Base-by-base conservation (phyloP, 768 basidiomycete genomes). In the Filobasidium floriforme region DNA sequence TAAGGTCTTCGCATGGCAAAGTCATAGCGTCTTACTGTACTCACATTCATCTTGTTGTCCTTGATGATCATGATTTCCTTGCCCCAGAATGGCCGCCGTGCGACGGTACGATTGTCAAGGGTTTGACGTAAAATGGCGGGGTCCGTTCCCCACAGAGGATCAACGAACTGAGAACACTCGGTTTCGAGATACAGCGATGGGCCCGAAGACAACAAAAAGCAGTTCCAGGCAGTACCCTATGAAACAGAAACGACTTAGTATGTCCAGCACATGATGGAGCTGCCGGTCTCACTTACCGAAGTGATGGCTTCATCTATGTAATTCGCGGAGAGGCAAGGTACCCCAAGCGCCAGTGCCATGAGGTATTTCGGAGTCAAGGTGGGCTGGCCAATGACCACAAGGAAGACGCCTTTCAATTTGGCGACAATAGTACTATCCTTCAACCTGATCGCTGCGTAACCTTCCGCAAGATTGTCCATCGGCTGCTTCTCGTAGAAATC, bases 261-360 rank as follows among this genome's bases (percentile, higher is more conserved):
- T 49, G 18, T 12, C n/a, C 28, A 24, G 49, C 15, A n/a, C 29
- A 14, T 40, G 22, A 69, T 52, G 1, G 29, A 63, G 66, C 67
- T 64, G 9, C 32, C 59, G 19, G 72, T 67, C 51, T 40, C 32
- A 55, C 54, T 14, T 11, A 41, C 28, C 0, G 65, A 43, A 5
- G 46, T 49, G 4, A 70, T 19, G 9, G 66, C 65, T 19, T 62
- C 63, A 18, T 71, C 63, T 26, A 69, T 66, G 84, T 86, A 92
- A 12, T 81, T 78, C 6, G 82, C 75, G 1, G 82, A 83, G 12
- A 96, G 72, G 70, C 89, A 92, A 3, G 92, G 92, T 61, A 96
- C 86, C 12, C 92, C 92, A 46, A 92, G 80, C 0, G 89, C 90
- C 41, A 97, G 83, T 7, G 90, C 89, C 2, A 87, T 82, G 62